phyloP scores from a whole-genome alignment of 805 yeast genomes.

The Wickerhamia fluorescens region DNA sequence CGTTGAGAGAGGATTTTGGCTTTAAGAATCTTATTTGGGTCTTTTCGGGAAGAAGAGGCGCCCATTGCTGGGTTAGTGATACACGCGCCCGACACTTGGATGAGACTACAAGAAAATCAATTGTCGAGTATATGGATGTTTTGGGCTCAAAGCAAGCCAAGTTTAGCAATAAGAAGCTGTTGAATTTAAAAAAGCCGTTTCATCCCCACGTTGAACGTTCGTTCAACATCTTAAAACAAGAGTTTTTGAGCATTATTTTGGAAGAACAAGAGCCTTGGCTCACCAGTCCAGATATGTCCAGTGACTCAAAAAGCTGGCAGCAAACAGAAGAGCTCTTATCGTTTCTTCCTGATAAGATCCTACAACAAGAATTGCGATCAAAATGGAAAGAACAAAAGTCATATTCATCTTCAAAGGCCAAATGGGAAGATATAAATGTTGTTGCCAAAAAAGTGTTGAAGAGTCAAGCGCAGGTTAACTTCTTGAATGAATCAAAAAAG shows the following conservation, averaged over 20 bases:
- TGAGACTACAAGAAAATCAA: conserved; percentile 68
- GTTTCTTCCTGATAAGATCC: conserved; percentile 54
- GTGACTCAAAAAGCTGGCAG: conserved; percentile 42
- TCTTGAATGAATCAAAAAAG: conserved; percentile 64
- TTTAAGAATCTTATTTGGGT: conserved; percentile 87
- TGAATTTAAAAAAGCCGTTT: conserved; percentile 65
- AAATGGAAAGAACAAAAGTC: conserved; percentile 44
- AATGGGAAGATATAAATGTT: conserved; percentile 73
- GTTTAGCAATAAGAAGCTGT: conserved; percentile 26
- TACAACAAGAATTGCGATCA: conserved; percentile 45
- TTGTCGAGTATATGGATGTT: conserved; percentile 80
- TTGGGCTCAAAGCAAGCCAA: conserved; percentile 38
- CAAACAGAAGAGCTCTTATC: conserved; percentile 49
- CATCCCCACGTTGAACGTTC: conserved; percentile 86
- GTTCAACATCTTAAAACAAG: conserved; percentile 53
- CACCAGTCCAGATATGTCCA: conserved; percentile 21
- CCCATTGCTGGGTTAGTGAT: conserved; percentile 97
- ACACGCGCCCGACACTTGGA: conserved; percentile 65
- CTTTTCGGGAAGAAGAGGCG: conserved; percentile 97
- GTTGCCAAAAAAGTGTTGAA: conserved; percentile 43
- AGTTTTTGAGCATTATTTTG: conserved; percentile 60
- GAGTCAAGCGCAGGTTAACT: conserved; percentile 38
- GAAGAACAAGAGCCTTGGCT: conserved; percentile 86
- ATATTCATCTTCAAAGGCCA: conserved; percentile 43
- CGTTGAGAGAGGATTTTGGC: conserved; percentile 84